Base-by-base conservation (phyloP, 202 grass and related monocot species). In the Dendrocalamus latiflorus region DNA sequence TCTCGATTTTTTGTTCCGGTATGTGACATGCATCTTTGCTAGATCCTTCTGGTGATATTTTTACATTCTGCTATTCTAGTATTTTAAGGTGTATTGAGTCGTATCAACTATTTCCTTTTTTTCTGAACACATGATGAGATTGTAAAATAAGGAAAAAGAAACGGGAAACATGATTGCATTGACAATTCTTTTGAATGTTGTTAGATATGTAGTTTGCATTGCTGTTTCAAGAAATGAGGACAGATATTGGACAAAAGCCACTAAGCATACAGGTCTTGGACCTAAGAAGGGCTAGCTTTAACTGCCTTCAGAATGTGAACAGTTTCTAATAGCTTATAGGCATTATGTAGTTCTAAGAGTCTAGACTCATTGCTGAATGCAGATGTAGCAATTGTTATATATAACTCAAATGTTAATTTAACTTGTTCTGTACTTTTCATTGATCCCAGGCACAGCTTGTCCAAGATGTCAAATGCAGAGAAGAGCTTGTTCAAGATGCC, bases 391-490 rank as follows among this genome's bases (percentile, higher is more conserved):
- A 61, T 66, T 81, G 4, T 9, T 84, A 72, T 10, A 4, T 43
- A 30, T 33, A 38, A 44, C 18, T 43, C n/a, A 8, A 37, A 69
- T 84, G 41, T 65, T 43, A 75, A 49, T 43, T 82, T 76, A 16
- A 74, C 11, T 77, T 57, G 12, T 65, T 48, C 6, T 7, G 18
- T 57, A 81, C 26, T 77, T 74, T 63, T 56, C 74, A 41, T 74
- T 80, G 26, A 45, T 72, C 45, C 62, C 60, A 68, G 58, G 8
- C 47, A 72, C 21, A 75, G 75, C 24, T 77, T 81, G 49, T 51
- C 56, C n/a, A 86, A 83, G 73, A 90, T 86, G 79, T 21, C 59
- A 74, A 86, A 83, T 74, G 51, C 24, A 77, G 42, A 86, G 50
- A 86, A 76, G 6, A 84, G 18, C 15, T 45, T 78, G 59, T 78